These are phyloP conservation scores for Rubroboletus pulcherrimus DNA, from an alignment of 768 basidiomycete species.

Conservation along the genomic window DNA sequence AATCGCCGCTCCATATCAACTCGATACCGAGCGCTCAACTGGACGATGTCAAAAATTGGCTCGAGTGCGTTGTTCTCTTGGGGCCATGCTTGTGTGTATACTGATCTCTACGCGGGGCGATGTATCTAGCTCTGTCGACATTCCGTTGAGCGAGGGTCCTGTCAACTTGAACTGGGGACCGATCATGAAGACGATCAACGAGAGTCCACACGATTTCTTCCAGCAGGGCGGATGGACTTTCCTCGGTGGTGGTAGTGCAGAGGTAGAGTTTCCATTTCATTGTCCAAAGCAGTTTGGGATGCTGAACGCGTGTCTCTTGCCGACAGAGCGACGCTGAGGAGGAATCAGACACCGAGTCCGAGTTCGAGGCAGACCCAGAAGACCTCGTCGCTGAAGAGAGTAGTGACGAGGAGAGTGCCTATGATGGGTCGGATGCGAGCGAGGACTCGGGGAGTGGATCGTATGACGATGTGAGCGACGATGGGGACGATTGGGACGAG, in stretches of 20 bases:
- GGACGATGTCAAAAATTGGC: conserved; percentile 98
- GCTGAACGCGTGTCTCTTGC: conserved; percentile 38
- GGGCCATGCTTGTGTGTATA: not conserved
- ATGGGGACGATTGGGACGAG: conserved; percentile 95
- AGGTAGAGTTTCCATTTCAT: conserved; percentile 42
- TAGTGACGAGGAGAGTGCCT: conserved; percentile 53
- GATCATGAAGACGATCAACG: conserved; percentile 98
- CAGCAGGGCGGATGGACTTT: conserved; percentile 98
- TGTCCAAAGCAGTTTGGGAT: too few relatives aligned
- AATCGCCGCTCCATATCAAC: conserved; percentile 91
- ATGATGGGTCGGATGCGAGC: conserved; percentile 50
- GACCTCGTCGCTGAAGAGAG: conserved; percentile 40
- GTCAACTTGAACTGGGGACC: conserved; percentile 98
- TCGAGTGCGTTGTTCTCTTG: conserved; percentile 64
- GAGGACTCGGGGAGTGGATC: conserved; percentile 63
- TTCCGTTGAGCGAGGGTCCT: conserved; percentile 90
- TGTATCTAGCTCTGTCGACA: conserved; percentile 83
- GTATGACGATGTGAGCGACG: conserved; percentile 60
- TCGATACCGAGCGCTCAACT: conserved; percentile 87
- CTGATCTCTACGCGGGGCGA: conserved; percentile 1
- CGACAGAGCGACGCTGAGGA: conserved; percentile 55
- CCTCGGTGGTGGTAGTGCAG: conserved; percentile 64
- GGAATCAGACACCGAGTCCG: conserved; percentile 65
- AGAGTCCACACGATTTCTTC: conserved; percentile 94
- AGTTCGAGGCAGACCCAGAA: conserved; percentile 52